Evolutionary conservation across 768 basidiomycete species (phyloP).

Genomic region (Rhizopogon vesiculosus): DNA sequence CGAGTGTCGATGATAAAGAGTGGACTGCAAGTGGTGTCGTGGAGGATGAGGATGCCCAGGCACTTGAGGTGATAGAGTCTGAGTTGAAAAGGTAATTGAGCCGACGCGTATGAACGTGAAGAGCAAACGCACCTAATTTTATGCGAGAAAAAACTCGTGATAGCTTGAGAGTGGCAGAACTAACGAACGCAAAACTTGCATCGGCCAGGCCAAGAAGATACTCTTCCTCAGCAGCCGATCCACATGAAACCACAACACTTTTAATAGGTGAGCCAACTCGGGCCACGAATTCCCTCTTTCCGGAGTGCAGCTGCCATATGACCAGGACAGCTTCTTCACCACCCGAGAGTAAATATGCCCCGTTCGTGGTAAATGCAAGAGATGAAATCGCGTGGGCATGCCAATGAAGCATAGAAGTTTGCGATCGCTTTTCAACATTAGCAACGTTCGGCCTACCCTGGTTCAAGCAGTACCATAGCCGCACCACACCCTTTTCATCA

Average conservation of each 20-base stretch:
- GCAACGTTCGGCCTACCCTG: constrained; percentile 47
- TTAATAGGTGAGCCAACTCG: constrained; percentile 85
- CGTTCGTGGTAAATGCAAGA: constrained; percentile 82
- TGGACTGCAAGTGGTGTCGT: constrained; percentile 74
- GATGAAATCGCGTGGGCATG: constrained; percentile 92
- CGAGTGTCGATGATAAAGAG: constrained; percentile 62
- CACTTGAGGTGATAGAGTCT: constrained; percentile 33
- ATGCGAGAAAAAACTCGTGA: constrained; percentile 70
- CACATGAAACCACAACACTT: constrained; percentile 55
- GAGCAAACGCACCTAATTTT: constrained; percentile 56
- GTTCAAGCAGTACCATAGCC: constrained; percentile 90
- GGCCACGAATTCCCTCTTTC: constrained; percentile 88
- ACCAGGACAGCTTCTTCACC: constrained; percentile 97
- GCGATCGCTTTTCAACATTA: constrained; percentile 73
- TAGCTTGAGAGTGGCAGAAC: constrained; percentile 66
- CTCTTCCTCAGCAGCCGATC: constrained; percentile 65
- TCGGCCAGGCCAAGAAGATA: constrained; percentile 82
- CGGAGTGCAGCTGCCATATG: constrained; percentile 90
- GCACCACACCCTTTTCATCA: constrained; percentile 77
- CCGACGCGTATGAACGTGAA: neutral
- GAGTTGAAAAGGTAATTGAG: constrained; percentile 5
- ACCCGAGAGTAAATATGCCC: constrained; percentile 88
- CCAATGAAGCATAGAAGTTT: constrained; percentile 91
- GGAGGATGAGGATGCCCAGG: constrained; percentile 33
- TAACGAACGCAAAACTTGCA: constrained; percentile 74